Base-by-base conservation (phyloP, 495 filamentous ascomycete genomes). In the Neurospora tetrasperma region DNA sequence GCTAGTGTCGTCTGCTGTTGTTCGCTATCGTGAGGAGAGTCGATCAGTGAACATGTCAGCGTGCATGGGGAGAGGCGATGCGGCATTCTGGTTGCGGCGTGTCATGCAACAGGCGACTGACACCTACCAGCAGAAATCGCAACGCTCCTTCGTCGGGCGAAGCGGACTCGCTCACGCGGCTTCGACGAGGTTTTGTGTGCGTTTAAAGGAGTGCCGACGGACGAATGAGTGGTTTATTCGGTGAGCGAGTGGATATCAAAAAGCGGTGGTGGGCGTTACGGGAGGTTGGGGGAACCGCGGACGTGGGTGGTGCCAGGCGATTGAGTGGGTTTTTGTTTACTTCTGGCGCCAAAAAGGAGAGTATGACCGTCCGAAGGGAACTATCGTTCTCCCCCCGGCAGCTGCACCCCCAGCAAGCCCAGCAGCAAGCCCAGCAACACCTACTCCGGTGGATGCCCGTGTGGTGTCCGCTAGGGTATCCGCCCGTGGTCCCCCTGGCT, bases 181-280 rank as follows among this genome's bases (percentile, higher is more conserved):
- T 66, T 66, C 54, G 54, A 14, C 27, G 54, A 66, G 27, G 54
- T 66, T 66, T 66, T 66, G 54, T 31, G 54, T 66, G 54, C 54
- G 54, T 66, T 66, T 66, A 66, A 66, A 66, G 54, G 54, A 35
- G 54, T 66, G 27, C 54, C 54, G 54, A 35, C 54, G 27, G 27
- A 66, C 54, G 54, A 66, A 66, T 66, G 54, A 66, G 54, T 66
- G 54, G 54, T 66, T 66, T 66, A 66, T 66, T 66, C 54, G 54
- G 54, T 66, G 54, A 66, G 54, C 54, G 54, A 38, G 54, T 66
- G 54, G 54, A 66, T 66, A 66, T 66, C 54, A 66, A 66, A 66
- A 66, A 27, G 54, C 54, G 54, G 54, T 66, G 54, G 54, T 66
- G 54, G 54, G 54, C 54, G 54, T 66, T 66, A 66, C 35, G 54